These are phyloP conservation scores for Penicillium sp. DNA, from an alignment of 2,329 filamentous ascomycete species.

Conservation along the genomic window DNA sequence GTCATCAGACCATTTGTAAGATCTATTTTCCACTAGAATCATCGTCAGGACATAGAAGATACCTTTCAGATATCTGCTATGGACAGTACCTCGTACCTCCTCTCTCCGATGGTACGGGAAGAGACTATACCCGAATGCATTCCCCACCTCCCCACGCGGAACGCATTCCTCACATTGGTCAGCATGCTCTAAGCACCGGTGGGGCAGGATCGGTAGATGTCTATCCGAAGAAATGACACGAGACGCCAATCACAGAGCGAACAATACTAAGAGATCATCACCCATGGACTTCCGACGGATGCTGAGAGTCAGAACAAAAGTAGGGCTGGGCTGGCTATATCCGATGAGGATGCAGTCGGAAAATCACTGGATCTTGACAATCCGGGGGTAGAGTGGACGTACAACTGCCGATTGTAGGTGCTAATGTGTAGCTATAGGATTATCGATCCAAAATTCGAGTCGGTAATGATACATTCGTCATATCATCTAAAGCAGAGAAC, in stretches of 20 bases:
- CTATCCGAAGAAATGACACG: constrained; percentile 6
- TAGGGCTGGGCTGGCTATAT: background rate
- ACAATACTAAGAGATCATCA: background rate
- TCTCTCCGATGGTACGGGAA: background rate
- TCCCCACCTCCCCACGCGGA: constrained; percentile 5
- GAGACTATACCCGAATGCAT: constrained; percentile 17
- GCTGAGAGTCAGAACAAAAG: background rate
- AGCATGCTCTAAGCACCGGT: constrained; percentile 20
- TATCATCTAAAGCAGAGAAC: background rate
- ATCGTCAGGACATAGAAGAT: too few relatives aligned
- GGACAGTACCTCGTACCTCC: too few relatives aligned
- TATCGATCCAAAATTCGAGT: too few relatives aligned
- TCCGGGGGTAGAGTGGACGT: background rate
- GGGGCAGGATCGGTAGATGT: constrained; percentile 12
- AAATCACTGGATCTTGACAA: background rate
- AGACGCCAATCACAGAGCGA: background rate
- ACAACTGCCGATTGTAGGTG: background rate
- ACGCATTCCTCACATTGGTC: constrained; percentile 17
- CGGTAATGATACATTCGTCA: background rate
- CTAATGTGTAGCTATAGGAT: background rate
- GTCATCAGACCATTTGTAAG: too few relatives aligned
- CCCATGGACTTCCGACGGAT: background rate
- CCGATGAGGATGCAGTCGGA: background rate
- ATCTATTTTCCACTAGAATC: too few relatives aligned
- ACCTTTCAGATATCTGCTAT: too few relatives aligned